Percentiles rank a stretch among this genome's conserved stretches.
Conservation (phyloP, 768 basidiomycete genomes). For the Leccinum subtestaceum region DNA sequence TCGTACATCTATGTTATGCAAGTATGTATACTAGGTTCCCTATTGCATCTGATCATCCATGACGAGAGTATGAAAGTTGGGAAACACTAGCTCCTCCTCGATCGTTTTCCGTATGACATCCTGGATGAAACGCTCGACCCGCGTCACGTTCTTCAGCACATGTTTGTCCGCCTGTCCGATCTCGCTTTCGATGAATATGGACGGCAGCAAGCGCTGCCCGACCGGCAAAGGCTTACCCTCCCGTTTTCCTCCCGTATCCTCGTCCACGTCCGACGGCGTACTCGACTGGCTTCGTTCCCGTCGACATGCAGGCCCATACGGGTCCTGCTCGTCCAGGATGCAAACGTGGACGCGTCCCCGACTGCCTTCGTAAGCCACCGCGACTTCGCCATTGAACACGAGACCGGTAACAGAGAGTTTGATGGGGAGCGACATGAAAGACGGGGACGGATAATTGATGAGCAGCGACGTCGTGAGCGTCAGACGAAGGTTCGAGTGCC, state of each 20-base stretch:
- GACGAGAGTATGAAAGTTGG: conserved; percentile 86
- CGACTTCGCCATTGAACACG: conserved; percentile 82
- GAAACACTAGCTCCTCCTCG: conserved; percentile 94
- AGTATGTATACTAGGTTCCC: neutral
- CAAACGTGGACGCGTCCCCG: conserved; percentile 82
- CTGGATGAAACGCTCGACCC: conserved; percentile 93
- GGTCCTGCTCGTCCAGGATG: conserved; percentile 84
- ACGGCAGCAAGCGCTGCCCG: conserved; percentile 80
- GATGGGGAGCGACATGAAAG: conserved; percentile 97
- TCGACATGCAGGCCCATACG: conserved; percentile 71
- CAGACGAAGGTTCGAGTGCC: conserved; percentile 86
- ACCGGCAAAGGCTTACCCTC: conserved; percentile 69
- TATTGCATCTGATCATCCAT: conserved; percentile 40
- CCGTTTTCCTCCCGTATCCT: conserved; percentile 47
- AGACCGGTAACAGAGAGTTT: conserved; percentile 89
- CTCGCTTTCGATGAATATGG: conserved; percentile 92
- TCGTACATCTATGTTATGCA: conserved; percentile 5
- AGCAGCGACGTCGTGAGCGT: conserved; percentile 89
- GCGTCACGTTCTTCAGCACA: conserved; percentile 91
- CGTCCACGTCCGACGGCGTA: conserved; percentile 62
- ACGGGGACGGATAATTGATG: conserved; percentile 94
- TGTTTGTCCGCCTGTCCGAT: conserved; percentile 96
- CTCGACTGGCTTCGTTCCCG: conserved; percentile 45
- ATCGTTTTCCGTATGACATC: conserved; percentile 93
- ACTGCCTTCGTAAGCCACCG: conserved; percentile 88